These are phyloP conservation scores for Chalaropsis thielavioides DNA, from an alignment of 2,329 filamentous ascomycete genomes.

Conservation along the genomic window DNA sequence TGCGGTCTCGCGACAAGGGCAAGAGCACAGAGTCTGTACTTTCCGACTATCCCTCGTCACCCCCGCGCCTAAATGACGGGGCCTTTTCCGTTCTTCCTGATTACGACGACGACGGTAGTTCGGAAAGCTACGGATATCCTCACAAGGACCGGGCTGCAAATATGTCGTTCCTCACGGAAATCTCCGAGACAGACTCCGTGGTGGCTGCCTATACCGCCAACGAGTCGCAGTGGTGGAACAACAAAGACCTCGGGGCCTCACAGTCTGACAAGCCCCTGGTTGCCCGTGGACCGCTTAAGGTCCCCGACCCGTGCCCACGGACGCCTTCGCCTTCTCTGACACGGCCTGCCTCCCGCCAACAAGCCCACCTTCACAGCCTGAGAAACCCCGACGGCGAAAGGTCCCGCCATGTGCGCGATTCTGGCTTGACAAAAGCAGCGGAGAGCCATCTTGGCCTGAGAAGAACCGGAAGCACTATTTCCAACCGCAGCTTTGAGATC, in stretches of 20 bases:
- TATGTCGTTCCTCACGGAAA: conserved; percentile 12
- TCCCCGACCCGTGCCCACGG: conserved; percentile 6
- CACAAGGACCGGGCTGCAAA: conserved; percentile 3
- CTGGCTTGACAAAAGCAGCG: neutral
- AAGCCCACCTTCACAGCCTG: conserved; percentile 9
- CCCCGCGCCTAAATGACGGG: conserved; percentile 14
- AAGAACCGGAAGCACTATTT: conserved; percentile 8
- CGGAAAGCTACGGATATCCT: neutral
- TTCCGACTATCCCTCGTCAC: conserved; percentile 12
- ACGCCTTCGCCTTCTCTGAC: conserved; percentile 5
- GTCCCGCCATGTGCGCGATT: neutral
- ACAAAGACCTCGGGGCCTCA: neutral
- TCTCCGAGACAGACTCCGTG: conserved; percentile 12
- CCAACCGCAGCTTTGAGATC: conserved; percentile 14
- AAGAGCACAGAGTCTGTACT: conserved; percentile 15
- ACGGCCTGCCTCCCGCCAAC: conserved; percentile 8
- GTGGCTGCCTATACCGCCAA: neutral
- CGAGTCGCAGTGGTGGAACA: conserved; percentile 12
- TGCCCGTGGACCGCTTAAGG: neutral
- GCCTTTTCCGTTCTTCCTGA: conserved; percentile 15
- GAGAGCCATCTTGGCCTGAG: conserved; percentile 3
- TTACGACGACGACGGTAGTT: conserved; percentile 11
- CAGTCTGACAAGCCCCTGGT: conserved; percentile 3
- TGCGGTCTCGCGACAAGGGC: conserved; percentile 11
- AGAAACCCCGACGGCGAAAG: conserved; percentile 8